Percentiles rank a stretch among this genome's conserved stretches.
Evolutionary conservation across 805 yeast genomes (phyloP).

Genomic region (Kazachstania africana): DNA sequence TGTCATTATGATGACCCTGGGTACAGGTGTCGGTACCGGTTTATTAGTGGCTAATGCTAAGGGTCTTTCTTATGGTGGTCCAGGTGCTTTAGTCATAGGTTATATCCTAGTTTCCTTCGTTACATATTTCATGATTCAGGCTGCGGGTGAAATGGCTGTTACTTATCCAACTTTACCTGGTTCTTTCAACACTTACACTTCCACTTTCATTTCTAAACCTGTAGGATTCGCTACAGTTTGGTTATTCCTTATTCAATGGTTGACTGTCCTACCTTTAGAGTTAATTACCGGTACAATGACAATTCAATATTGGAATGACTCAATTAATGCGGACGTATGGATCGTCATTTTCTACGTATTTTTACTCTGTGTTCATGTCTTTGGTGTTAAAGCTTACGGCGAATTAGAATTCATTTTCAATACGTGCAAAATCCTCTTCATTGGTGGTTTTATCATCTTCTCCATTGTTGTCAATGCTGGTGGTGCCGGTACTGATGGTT

Average conservation of each 20-base stretch:
- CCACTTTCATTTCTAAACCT: neutral
- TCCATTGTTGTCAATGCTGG: neutral
- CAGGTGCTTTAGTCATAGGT: neutral
- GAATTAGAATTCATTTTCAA: neutral
- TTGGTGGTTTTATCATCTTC: neutral
- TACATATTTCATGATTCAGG: constrained; percentile 1
- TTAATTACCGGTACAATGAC: neutral
- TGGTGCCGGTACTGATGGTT: constrained; percentile 1
- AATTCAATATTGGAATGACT: neutral
- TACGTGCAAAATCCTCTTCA: neutral
- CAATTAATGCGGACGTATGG: neutral
- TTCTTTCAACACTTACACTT: neutral
- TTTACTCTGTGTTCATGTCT: neutral
- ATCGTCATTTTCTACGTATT: neutral
- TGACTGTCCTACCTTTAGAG: neutral
- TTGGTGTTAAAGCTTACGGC: constrained; percentile 28
- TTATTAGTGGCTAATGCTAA: constrained; percentile 1
- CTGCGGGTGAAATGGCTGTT: constrained; percentile 1
- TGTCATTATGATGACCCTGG: constrained; percentile 63
- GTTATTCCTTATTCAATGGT: neutral
- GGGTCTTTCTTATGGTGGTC: neutral
- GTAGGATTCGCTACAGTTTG: neutral
- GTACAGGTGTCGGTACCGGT: constrained; percentile 75
- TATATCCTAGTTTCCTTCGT: neutral
- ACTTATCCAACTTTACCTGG: constrained; percentile 1